These are phyloP conservation scores for Plasmodium cynomolgi DNA, from an alignment of 169 alveolate species.

Conservation along the genomic window DNA sequence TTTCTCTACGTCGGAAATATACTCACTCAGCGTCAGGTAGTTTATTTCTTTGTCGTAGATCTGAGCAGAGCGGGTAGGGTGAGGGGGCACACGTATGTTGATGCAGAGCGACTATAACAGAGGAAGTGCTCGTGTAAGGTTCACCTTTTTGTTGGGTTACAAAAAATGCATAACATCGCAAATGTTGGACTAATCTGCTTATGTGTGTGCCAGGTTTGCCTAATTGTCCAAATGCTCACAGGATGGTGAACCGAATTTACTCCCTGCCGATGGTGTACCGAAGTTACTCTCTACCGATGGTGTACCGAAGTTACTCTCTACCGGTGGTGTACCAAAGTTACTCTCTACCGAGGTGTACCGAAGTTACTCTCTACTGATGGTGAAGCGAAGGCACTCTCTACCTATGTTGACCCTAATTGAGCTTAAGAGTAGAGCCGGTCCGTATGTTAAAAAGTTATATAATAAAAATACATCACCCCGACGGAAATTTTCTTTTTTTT, in stretches of 20 bases:
- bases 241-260: not conserved
- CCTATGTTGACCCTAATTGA: not conserved
- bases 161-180: not conserved
- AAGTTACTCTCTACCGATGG: too few species aligned
- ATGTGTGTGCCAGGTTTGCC: not conserved
- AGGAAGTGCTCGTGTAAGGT: not conserved
- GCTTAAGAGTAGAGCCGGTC: not conserved
- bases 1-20: constrained; percentile 55
- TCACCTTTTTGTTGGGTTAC: not conserved
- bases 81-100: not conserved
- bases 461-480: not conserved
- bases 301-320: too few species aligned
- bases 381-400: not conserved
- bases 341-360: not conserved
- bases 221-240: not conserved
- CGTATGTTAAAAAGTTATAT: not conserved
- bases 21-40: constrained; percentile 59
- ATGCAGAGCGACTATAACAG: not conserved
- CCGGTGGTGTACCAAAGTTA: too few species aligned
- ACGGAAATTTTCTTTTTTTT: not conserved
- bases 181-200: not conserved
- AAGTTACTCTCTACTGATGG: not conserved
- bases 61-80: not conserved
- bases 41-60: constrained; percentile 36
- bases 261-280: not conserved